Percentiles rank a stretch among this genome's conserved stretches.
Conservation (phyloP, 352 stramenopile species). For the Phytophthora melonis region DNA sequence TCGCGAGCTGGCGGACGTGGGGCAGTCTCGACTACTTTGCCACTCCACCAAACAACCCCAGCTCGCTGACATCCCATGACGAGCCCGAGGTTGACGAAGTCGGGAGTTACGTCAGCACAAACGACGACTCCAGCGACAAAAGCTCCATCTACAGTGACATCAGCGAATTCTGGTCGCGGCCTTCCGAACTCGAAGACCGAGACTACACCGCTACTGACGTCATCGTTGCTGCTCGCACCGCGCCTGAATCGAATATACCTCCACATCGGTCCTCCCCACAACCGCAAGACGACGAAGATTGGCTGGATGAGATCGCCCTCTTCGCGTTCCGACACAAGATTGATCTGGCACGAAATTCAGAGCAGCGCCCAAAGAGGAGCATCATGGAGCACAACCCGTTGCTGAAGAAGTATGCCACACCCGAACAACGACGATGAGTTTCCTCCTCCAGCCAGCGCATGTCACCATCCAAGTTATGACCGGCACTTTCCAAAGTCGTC, state of each 20-base stretch:
- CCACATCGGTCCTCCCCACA: slow-evolving; percentile 1
- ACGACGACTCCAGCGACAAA: slow-evolving; percentile 13
- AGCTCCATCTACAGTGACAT: slow-evolving; percentile 34
- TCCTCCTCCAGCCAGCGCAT: not conserved
- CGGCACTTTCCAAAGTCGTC: too few relatives aligned
- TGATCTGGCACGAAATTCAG: slow-evolving; percentile 7
- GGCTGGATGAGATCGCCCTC: slow-evolving; percentile 34
- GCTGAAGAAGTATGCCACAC: slow-evolving; percentile 8
- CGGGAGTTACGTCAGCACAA: not conserved
- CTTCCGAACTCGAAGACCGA: slow-evolving; percentile 26
- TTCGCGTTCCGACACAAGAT: slow-evolving; percentile 32
- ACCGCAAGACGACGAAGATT: slow-evolving; percentile 24
- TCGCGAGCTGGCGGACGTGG: slow-evolving; percentile 46
- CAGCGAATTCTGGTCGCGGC: slow-evolving; percentile 40
- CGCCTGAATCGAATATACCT: not conserved
- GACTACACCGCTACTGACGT: not conserved
- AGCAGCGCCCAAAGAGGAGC: slow-evolving; percentile 7
- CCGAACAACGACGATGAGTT: not conserved
- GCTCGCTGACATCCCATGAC: not conserved
- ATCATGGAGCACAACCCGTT: slow-evolving; percentile 9
- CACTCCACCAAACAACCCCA: slow-evolving; percentile 12
- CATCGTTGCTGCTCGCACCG: not conserved
- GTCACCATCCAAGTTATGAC: not conserved
- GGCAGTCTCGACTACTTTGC: slow-evolving; percentile 37
- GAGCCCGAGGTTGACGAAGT: not conserved